These are phyloP conservation scores for Saussurea involucrata DNA, from an alignment of 129 eudicot species.

Conservation along the genomic window DNA sequence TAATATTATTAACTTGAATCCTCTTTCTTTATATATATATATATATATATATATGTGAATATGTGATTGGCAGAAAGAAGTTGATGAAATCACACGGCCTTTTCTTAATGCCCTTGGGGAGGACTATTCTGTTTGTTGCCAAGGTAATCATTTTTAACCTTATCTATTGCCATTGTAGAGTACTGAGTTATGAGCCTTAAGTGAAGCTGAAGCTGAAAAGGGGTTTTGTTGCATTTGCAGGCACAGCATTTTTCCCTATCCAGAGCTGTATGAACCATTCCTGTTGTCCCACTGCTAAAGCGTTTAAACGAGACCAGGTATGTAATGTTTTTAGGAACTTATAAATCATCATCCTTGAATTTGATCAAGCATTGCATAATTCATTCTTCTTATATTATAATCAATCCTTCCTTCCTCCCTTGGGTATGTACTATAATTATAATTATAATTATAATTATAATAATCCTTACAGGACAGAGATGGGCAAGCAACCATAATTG, in stretches of 20 bases:
- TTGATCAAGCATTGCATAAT: too few relatives aligned
- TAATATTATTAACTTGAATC: neutral
- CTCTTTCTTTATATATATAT: too few relatives aligned
- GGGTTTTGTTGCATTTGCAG: slow-evolving; percentile 22
- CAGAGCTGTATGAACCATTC: slow-evolving; percentile 99
- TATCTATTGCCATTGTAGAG: neutral
- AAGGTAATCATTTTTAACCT: slow-evolving; percentile 48
- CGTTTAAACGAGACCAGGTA: slow-evolving; percentile 94
- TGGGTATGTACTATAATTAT: too few relatives aligned
- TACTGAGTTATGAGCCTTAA: neutral
- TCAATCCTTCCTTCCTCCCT: too few relatives aligned
- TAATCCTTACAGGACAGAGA: slow-evolving; percentile 60
- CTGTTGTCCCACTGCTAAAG: slow-evolving; percentile 86
- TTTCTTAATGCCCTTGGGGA: slow-evolving; percentile 94
- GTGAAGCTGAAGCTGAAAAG: too few relatives aligned
- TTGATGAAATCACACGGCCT: slow-evolving; percentile 62
- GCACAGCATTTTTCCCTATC: slow-evolving; percentile 84
- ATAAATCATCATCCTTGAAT: too few relatives aligned
- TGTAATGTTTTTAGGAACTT: slow-evolving; percentile 17
- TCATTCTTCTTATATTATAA: too few relatives aligned
- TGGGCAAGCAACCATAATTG: slow-evolving; percentile 83
- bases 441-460: too few relatives aligned
- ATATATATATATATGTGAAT: too few relatives aligned
- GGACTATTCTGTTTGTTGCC: slow-evolving; percentile 78
- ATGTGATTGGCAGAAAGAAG: slow-evolving; percentile 54